Percentiles rank a stretch among this genome's conserved stretches.
These are phyloP conservation scores for Diaporthe caulivora DNA, from an alignment of 2,329 filamentous ascomycete species.

Conservation along the genomic window DNA sequence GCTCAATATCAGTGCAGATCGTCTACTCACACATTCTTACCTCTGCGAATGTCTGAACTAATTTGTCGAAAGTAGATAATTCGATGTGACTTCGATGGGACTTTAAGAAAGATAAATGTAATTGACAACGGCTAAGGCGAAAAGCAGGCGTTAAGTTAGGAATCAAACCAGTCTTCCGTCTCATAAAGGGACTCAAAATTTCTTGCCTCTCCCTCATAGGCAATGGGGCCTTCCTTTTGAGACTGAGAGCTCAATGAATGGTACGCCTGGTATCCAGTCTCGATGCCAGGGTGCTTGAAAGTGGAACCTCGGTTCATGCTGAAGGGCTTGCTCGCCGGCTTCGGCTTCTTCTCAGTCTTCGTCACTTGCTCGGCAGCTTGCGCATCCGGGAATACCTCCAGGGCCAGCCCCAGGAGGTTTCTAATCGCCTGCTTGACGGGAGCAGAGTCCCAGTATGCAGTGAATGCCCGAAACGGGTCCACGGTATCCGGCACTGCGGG, in stretches of 20 bases:
- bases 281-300: conserved; percentile 8
- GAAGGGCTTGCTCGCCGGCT: neutral
- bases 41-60: neutral
- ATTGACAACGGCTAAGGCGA: neutral
- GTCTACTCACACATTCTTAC: too few relatives aligned
- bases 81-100: neutral
- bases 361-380: neutral
- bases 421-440: neutral
- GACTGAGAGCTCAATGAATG: neutral
- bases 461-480: neutral
- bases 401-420: neutral
- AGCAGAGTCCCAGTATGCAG: conserved; percentile 1
- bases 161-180: neutral
- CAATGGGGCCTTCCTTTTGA: neutral
- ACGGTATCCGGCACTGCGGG: neutral
- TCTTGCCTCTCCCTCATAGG: conserved; percentile 9
- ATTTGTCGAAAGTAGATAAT: neutral
- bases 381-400: neutral
- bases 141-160: too few relatives aligned
- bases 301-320: neutral
- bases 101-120: neutral
- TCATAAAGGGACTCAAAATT: neutral
- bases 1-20: neutral
- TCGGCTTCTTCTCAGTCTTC: neutral
- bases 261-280: neutral